These are phyloP conservation scores for Lodderomyces theae DNA, from an alignment of 1,139 yeast species.

Conservation along the genomic window DNA sequence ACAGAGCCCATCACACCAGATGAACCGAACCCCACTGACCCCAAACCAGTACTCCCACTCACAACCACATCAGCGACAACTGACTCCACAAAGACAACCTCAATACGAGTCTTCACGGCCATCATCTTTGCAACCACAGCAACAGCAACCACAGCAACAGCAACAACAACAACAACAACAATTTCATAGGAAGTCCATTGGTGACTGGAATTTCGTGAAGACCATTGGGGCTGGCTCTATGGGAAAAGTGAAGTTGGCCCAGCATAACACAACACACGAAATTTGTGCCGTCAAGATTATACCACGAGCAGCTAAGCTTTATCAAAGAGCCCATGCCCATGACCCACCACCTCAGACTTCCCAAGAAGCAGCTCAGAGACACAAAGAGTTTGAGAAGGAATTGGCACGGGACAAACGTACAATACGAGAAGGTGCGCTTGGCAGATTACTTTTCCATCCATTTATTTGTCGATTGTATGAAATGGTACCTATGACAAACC, in stretches of 20 bases:
- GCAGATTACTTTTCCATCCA: conserved; percentile 86
- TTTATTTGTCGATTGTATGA: conserved; percentile 90
- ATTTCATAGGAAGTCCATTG: conserved; percentile 83
- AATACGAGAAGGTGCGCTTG: conserved; percentile 91
- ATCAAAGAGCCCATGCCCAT: conserved; percentile 72
- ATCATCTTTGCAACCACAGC: conserved; percentile 12
- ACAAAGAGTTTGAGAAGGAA: conserved; percentile 79
- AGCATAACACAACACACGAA: conserved; percentile 76
- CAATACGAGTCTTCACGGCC: too few relatives aligned
- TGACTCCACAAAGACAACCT: conserved; percentile 10
- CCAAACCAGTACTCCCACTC: background rate
- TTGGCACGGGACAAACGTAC: conserved; percentile 90
- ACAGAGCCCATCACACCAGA: background rate
- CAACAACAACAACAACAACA: conserved; percentile 34
- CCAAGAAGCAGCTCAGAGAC: conserved; percentile 58
- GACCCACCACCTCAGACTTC: conserved; percentile 61
- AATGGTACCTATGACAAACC: conserved; percentile 95
- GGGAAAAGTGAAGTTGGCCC: conserved; percentile 97
- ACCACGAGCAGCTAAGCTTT: conserved; percentile 74
- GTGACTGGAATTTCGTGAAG: conserved; percentile 95
- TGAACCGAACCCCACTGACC: background rate
- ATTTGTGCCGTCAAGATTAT: conserved; percentile 85
- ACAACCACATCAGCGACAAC: conserved; percentile 10
- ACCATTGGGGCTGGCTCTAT: conserved; percentile 98
- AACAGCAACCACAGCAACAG: conserved; percentile 13